Conservation (phyloP, 2,329 filamentous ascomycete species). For the Cordyceps cicadae region DNA sequence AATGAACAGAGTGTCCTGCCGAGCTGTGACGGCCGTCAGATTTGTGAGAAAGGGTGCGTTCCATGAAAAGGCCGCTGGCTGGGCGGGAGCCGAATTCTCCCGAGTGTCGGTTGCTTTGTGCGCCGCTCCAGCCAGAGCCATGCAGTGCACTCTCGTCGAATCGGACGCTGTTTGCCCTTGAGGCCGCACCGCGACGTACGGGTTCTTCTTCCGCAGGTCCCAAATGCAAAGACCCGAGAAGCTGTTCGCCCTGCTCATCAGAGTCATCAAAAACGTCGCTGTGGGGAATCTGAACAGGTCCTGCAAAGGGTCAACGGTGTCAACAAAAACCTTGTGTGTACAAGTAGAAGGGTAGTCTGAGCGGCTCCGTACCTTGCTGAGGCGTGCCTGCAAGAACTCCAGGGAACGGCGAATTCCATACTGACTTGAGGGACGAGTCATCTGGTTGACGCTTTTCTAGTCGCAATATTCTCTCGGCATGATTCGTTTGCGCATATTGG, state of each 20-base stretch:
- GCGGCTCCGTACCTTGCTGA: slow-evolving; percentile 63
- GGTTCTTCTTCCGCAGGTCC: slow-evolving; percentile 77
- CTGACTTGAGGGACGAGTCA: slow-evolving; percentile 65
- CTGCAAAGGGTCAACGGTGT: slow-evolving; percentile 33
- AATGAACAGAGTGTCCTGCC: slow-evolving; percentile 70
- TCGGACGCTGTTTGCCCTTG: slow-evolving; percentile 90
- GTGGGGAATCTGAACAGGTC: slow-evolving; percentile 69
- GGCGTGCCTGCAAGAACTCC: slow-evolving; percentile 72
- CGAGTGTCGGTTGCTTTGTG: slow-evolving; percentile 69
- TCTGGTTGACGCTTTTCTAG: slow-evolving; percentile 61
- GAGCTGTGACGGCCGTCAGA: slow-evolving; percentile 94
- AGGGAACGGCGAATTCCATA: slow-evolving; percentile 94
- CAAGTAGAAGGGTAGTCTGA: too few relatives aligned
- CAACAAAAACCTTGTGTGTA: slow-evolving; percentile 1
- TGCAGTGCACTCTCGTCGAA: slow-evolving; percentile 96
- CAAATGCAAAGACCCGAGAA: slow-evolving; percentile 73
- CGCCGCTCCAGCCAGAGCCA: slow-evolving; percentile 66
- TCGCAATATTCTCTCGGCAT: slow-evolving; percentile 52
- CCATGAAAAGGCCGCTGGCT: slow-evolving; percentile 78
- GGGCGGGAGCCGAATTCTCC: slow-evolving; percentile 76
- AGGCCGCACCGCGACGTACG: slow-evolving; percentile 75
- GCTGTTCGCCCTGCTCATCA: slow-evolving; percentile 74
- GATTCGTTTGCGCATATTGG: slow-evolving; percentile 53
- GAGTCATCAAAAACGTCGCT: slow-evolving; percentile 83
- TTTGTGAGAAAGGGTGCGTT: slow-evolving; percentile 87